A percentile compares a stretch with the other conserved stretches of the same genome.
Conservation (phyloP, 2,329 filamentous ascomycete species). For the Botryotinia convoluta region DNA sequence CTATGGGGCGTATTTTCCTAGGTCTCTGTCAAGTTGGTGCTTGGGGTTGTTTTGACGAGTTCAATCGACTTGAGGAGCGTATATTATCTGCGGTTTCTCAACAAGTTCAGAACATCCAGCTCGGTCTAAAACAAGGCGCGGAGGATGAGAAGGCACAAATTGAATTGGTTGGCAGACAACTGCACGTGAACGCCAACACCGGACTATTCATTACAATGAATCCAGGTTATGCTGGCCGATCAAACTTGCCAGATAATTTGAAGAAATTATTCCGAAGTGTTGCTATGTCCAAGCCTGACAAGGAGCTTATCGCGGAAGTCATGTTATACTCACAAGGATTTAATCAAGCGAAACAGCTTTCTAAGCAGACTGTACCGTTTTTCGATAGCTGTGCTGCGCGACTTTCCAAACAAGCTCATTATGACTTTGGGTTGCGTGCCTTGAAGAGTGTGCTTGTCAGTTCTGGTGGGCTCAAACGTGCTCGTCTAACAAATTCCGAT, state of each 20-base stretch:
- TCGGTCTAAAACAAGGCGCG: conserved; percentile 81
- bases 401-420: conserved; percentile 95
- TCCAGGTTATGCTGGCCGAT: conserved; percentile 95
- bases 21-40: conserved; percentile 98
- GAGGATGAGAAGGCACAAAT: conserved; percentile 85
- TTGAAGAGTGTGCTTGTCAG: conserved; percentile 98
- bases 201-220: conserved; percentile 99
- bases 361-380: conserved; percentile 95
- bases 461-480: conserved; percentile 91
- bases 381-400: conserved; percentile 83
- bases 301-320: conserved; percentile 98
- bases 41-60: conserved; percentile 99
- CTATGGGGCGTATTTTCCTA: conserved; percentile 98
- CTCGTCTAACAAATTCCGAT: conserved; percentile 61
- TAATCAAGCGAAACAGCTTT: conserved; percentile 89
- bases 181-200: conserved; percentile 87
- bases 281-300: conserved; percentile 99
- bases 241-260: conserved; percentile 95
- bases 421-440: conserved; percentile 96
- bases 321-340: conserved; percentile 99
- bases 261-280: conserved; percentile 99
- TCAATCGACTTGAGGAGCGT: conserved; percentile 96
- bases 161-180: conserved; percentile 86
- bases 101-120: conserved; percentile 98
- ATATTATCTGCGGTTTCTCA: conserved; percentile 98